These are phyloP conservation scores for Sequoiadendron giganteum DNA, from an alignment of 75 land plant genomes.

Conservation along the genomic window DNA sequence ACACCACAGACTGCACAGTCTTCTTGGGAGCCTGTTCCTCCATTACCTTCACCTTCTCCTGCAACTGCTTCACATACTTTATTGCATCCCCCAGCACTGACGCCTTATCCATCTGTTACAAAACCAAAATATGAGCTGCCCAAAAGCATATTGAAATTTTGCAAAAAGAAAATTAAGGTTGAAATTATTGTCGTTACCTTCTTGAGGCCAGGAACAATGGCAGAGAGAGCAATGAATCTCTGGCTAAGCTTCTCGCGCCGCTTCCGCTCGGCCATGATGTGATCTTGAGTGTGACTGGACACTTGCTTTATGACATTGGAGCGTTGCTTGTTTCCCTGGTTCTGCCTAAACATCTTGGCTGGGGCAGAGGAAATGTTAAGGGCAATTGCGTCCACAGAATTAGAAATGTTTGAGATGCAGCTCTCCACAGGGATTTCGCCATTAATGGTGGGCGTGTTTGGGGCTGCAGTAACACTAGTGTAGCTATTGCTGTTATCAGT, in stretches of 20 bases:
- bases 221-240: constrained; percentile 84
- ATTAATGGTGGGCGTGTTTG: neutral
- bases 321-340: neutral
- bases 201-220: constrained; percentile 84
- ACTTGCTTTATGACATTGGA: neutral
- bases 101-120: constrained; percentile 50
- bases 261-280: constrained; percentile 84
- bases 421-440: neutral
- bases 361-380: neutral
- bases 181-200: constrained; percentile 36
- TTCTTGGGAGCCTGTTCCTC: constrained; percentile 39
- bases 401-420: neutral
- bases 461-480: neutral
- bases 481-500: neutral
- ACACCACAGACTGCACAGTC: constrained; percentile 21
- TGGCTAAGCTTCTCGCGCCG: constrained; percentile 93
- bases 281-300: constrained; percentile 35
- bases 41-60: constrained; percentile 33
- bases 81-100: constrained; percentile 58
- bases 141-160: neutral
- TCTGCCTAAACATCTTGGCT: neutral
- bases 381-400: neutral
- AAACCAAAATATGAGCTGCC: neutral
- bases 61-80: constrained; percentile 51
- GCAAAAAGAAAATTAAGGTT: neutral